Percentiles rank a stretch among this genome's conserved stretches.
Conservation (phyloP, 805 yeast species). For the Blastobotrys americana region DNA sequence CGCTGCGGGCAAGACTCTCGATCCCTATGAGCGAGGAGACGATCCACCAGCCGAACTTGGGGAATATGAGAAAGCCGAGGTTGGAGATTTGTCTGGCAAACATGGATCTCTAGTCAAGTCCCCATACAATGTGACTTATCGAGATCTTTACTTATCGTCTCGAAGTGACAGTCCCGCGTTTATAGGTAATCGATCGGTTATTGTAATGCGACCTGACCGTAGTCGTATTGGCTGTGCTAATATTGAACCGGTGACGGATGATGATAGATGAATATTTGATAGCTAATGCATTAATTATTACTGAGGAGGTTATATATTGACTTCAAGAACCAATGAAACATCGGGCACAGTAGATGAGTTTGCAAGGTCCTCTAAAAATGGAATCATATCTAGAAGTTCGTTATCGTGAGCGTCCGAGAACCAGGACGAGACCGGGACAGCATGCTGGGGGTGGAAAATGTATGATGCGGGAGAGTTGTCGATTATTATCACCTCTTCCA, state of each 20-base stretch:
- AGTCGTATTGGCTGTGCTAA: background rate
- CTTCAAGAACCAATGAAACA: constrained; percentile 79
- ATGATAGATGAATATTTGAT: background rate
- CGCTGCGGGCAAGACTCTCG: background rate
- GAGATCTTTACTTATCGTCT: background rate
- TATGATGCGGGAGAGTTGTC: constrained; percentile 99
- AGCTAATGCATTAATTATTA: background rate
- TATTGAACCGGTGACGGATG: background rate
- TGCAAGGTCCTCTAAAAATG: constrained; percentile 81
- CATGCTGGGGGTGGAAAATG: constrained; percentile 95
- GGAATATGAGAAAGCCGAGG: background rate
- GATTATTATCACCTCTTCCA: constrained; percentile 75
- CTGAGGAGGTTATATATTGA: constrained; percentile 26
- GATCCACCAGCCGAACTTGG: background rate
- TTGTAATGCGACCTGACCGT: background rate
- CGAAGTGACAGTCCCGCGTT: background rate
- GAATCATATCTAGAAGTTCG: constrained; percentile 85
- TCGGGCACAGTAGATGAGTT: constrained; percentile 59
- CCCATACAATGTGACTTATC: background rate
- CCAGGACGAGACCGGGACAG: constrained; percentile 96
- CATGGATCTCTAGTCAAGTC: background rate
- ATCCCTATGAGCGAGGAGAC: background rate
- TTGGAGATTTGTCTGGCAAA: background rate
- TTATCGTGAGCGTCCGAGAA: constrained; percentile 97
- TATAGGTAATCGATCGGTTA: background rate